Evolutionary conservation across 78 protist genomes (phyloP), one percentile per base, ranked within the genome.

Genomic region (Bodo saltans): DNA sequence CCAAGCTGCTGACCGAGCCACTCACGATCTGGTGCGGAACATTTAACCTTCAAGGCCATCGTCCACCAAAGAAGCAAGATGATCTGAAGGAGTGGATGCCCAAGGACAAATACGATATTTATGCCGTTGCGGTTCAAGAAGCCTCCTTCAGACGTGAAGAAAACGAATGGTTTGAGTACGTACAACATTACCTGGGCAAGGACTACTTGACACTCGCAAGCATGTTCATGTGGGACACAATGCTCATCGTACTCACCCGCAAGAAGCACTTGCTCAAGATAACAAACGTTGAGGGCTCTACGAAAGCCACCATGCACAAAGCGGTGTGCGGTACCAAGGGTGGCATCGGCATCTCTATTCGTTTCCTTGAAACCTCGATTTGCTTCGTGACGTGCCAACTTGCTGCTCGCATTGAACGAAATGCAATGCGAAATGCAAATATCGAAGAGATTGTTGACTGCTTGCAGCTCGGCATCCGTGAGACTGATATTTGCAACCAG

Each of bases 171-270:
- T 76, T 76, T 67, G 34, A 68, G 81, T 83, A 78, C 68, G 38
- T 83, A 28, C 72, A 83, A 38, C 32, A 23, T 25, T 83, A 83
- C 78, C 75, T 83, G 41, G 74, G 74, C 25, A 71, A 71, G 73
- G 87, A 83, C 42, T 83, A 83, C 78, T 12, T 83, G 33, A 83
- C 87, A 1, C 78, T 83, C 29, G 87, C 87, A 27, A 71, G 79
- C 74, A 73, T 83, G 81, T n/a, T 2, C 4, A 28, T 83, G 33
- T 83, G 87, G 87, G 81, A 83, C 73, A 83, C 68, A 28, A 3
- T n/a, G 42, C 42, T 83, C 40, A 60, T 83, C 73, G 79, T 83
- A 25, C 34, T 83, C 33, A 39, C 68, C 71, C 34, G 70, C 8
- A 71, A 83, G 79, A 68, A 39, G 71, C 78, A 76, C 25, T 40